Evolutionary conservation across 176 grass and related monocot genomes (phyloP).

Genomic region (Pontederia paniculata): DNA sequence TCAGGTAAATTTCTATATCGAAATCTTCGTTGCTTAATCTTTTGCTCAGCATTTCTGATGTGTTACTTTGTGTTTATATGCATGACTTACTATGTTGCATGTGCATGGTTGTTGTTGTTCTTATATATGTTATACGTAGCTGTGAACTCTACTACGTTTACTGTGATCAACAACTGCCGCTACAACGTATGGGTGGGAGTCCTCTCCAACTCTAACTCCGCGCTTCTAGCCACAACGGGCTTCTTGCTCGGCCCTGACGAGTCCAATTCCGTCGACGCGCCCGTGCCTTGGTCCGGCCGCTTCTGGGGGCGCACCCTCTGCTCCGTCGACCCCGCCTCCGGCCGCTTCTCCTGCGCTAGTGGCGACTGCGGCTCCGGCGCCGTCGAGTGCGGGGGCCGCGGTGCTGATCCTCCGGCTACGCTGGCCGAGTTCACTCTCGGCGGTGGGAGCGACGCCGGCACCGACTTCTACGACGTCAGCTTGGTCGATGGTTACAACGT

Average conservation of each 20-base stretch:
- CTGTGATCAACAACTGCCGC: neutral
- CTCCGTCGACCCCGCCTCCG: constrained; percentile 1
- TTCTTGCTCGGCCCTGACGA: neutral
- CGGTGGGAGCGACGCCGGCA: constrained; percentile 28
- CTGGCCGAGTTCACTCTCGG: constrained; percentile 43
- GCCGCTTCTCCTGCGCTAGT: constrained; percentile 12
- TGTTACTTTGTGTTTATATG: no score
- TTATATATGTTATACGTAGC: no score
- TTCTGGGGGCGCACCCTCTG: constrained; percentile 11
- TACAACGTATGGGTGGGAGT: neutral
- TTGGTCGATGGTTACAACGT: constrained; percentile 11
- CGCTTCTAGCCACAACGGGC: neutral
- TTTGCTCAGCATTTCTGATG: no score
- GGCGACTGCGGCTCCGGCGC: constrained; percentile 20
- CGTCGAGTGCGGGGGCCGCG: constrained; percentile 8
- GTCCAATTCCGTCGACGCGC: neutral
- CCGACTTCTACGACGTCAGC: constrained; percentile 19
- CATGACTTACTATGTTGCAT: no score
- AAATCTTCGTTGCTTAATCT: no score
- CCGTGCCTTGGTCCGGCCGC: neutral
- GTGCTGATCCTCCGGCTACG: constrained; percentile 9
- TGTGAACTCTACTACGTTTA: neutral
- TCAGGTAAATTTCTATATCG: no score
- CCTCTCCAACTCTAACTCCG: constrained; percentile 7
- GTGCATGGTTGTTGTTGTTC: no score